Evolutionary conservation across 2,329 filamentous ascomycete species (phyloP).

Genomic region (Penicillium olsonii): DNA sequence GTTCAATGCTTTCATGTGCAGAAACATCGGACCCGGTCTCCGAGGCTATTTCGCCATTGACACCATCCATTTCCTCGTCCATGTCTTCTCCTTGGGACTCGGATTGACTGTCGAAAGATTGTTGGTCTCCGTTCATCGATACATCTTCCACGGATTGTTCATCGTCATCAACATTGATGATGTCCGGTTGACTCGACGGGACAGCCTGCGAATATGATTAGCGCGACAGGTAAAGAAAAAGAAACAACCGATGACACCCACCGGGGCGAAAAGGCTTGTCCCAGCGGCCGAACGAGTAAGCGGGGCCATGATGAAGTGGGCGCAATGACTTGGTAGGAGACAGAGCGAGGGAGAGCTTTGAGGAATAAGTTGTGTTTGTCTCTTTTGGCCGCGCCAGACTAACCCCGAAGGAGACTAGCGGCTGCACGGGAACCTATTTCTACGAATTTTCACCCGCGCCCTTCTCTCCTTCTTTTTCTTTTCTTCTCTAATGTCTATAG

Average conservation of each 20-base stretch:
- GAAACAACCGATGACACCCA: constrained; percentile 13
- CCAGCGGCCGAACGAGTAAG: constrained; percentile 35
- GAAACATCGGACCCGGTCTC: constrained; percentile 33
- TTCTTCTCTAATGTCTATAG: constrained; percentile 62
- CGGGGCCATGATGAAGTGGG: constrained; percentile 39
- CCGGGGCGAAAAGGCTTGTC: constrained; percentile 16
- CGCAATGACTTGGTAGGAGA: constrained; percentile 20
- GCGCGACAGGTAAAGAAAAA: constrained; percentile 1
- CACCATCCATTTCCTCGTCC: constrained; percentile 31
- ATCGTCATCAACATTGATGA: constrained; percentile 44
- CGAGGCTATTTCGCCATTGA: constrained; percentile 30
- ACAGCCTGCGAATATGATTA: constrained; percentile 20
- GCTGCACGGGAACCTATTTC: constrained; percentile 31
- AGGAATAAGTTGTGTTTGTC: constrained; percentile 30
- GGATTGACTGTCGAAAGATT: constrained; percentile 7
- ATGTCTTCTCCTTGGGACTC: constrained; percentile 26
- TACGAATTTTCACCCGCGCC: constrained; percentile 30
- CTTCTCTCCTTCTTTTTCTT: constrained; percentile 52
- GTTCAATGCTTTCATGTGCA: constrained; percentile 21
- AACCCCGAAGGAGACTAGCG: constrained; percentile 36
- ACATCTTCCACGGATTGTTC: constrained; percentile 30
- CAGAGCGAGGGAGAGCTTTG: constrained; percentile 19
- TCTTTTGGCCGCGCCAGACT: constrained; percentile 37
- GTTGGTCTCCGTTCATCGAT: constrained; percentile 24
- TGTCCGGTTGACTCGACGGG: constrained; percentile 32